Conservation (phyloP, 1,284 basidiomycete species). For the Takashimella tepidaria region DNA sequence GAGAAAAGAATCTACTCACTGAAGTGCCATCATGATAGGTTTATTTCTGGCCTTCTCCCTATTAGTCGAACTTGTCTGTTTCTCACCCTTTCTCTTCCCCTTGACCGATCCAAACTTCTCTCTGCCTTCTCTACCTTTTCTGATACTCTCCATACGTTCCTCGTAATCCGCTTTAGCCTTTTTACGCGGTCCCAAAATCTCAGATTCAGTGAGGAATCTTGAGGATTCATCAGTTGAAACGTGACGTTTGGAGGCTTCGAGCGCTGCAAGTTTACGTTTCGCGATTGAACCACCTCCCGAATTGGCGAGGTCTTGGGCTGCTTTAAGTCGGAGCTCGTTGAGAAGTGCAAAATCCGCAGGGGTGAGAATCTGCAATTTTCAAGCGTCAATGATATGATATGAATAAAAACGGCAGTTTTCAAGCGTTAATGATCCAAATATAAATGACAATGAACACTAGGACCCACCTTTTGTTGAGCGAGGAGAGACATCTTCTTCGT, state of each 20-base stretch:
- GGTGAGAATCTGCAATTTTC: constrained; percentile 84
- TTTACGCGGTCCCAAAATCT: constrained; percentile 91
- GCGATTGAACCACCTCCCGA: constrained; percentile 66
- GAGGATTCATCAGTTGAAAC: constrained; percentile 52
- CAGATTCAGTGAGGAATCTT: constrained; percentile 76
- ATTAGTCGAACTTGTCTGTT: constrained; percentile 77
- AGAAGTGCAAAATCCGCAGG: constrained; percentile 94
- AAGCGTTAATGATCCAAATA: too few species aligned
- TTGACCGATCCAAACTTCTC: constrained; percentile 88
- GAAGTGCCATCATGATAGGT: constrained; percentile 85
- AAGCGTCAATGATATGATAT: too few species aligned
- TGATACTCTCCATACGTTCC: constrained; percentile 86
- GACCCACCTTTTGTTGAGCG: constrained; percentile 46
- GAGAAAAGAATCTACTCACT: too few species aligned
- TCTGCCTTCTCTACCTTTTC: constrained; percentile 87
- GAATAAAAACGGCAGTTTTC: too few species aligned
- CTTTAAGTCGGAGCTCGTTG: constrained; percentile 80
- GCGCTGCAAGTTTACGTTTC: constrained; percentile 77
- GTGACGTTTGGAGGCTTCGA: constrained; percentile 65
- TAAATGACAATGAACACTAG: not conserved
- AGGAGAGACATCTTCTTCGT: constrained; percentile 46
- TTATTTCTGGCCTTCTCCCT: constrained; percentile 85
- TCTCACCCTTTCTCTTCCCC: constrained; percentile 80
- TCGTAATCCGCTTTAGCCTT: constrained; percentile 92
- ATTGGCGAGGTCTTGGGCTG: constrained; percentile 68